Evolutionary conservation across 2,329 filamentous ascomycete species (phyloP), one percentile per base, ranked within the genome.

Genomic region (Didymella keratinophila): DNA sequence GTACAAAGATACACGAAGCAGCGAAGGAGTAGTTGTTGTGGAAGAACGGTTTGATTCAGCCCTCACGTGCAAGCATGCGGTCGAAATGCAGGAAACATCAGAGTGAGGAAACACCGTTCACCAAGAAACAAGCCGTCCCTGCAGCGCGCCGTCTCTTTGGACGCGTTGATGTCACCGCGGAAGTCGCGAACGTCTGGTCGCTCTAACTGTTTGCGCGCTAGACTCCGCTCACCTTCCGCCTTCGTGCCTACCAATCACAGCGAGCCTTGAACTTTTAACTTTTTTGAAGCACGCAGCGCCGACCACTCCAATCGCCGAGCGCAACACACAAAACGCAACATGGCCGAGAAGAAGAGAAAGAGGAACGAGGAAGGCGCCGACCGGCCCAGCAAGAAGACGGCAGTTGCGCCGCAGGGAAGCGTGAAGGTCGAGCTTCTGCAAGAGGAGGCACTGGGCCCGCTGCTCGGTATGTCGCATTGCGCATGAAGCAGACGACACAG

Each of bases 371-470:
- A 76, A 11, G 64, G 61, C 16, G 66, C 49, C 39, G 70, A 70
- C 27, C 65, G 71, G 1, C 69, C 73, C 2, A 62, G 63, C 47
- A 85, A 84, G 65, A 84, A 82, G 72, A 65, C 78, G 7, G 79
- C 81, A 10, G 71, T 77, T 45, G 69, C 76, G 52, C 69, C 73
- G 25, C 67, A 77, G 28, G 73, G 77, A 28, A 71, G 57, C 23
- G 74, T 84, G 39, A 76, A 74, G 45, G 78, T 83, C 45, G 78
- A 80, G 59, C 69, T 82, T 41, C 64, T 83, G 44, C 76, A 81
- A 59, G 71, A 79, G 56, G 79, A 79, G 66, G 76, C 77, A 54
- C 73, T 82, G 62, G 79, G 78, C 60, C 83, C 83, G 42, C 75
- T 84, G 27, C 77, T 85, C 58, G 79, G 83, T 84, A 78, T 23